These are phyloP conservation scores for Helicostylum pulchrum DNA, from an alignment of 192 early-diverging fungal genomes.

Conservation along the genomic window DNA sequence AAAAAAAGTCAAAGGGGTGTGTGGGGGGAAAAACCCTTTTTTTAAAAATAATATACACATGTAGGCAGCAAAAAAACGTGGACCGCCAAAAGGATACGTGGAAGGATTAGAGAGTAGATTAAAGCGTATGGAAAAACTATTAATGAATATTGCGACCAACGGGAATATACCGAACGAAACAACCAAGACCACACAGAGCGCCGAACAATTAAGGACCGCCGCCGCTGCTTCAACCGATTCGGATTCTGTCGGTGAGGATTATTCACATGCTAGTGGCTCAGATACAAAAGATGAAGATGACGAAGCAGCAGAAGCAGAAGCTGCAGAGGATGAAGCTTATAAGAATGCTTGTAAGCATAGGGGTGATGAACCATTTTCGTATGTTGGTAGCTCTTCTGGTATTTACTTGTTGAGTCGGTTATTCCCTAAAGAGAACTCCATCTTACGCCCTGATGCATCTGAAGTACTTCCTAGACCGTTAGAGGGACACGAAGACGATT, in stretches of 20 bases:
- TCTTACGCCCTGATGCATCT: neutral
- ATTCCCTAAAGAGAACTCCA: neutral
- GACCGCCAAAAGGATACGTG: slow-evolving; percentile 32
- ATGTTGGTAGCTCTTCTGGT: slow-evolving; percentile 28
- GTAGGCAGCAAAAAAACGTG: slow-evolving; percentile 32
- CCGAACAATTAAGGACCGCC: neutral
- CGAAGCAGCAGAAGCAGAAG: too few relatives aligned
- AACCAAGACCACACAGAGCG: neutral
- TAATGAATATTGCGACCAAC: slow-evolving; percentile 25
- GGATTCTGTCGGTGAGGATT: too few relatives aligned
- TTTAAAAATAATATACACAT: neutral
- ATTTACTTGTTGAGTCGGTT: slow-evolving; percentile 26
- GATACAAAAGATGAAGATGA: neutral
- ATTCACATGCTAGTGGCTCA: too few relatives aligned
- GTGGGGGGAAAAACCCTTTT: too few relatives aligned
- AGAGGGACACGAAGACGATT: slow-evolving; percentile 13
- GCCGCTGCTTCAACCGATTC: neutral
- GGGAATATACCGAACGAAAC: slow-evolving; percentile 12
- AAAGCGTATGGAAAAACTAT: slow-evolving; percentile 30
- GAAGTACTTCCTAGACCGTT: slow-evolving; percentile 4
- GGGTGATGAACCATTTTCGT: neutral
- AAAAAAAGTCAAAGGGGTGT: neutral
- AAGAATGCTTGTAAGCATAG: neutral
- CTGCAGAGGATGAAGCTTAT: too few relatives aligned
- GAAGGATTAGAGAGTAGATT: slow-evolving; percentile 29